Evolutionary conservation across 352 stramenopile genomes (phyloP), one percentile per base, ranked within the genome.

Genomic region (Globisporangium cederbergense): DNA sequence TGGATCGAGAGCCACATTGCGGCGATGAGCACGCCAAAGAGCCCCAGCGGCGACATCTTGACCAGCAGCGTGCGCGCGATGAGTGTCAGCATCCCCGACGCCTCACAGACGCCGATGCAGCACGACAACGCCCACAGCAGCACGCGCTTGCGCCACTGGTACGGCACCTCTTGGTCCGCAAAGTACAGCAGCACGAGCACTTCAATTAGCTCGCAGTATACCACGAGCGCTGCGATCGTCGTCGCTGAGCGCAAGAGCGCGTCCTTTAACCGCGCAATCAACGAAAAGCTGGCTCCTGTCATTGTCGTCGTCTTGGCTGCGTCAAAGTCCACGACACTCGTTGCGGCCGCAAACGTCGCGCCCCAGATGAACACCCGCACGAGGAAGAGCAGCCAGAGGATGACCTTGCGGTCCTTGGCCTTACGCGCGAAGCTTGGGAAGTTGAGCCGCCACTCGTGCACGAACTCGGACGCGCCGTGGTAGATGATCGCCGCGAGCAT

Each of bases 361-460:
- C 75, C 78, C 79, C 79, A 89, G n/a, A 83, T 72, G 65, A 88
- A 85, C 43, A 91, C 76, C 9, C 79, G 78, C 51, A 79, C 70
- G 75, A 77, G 86, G 58, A 88, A 86, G 0, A 87, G 62, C 57
- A 80, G 60, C 71, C 69, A 84, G 5, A 81, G 66, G 61, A 81
- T 75, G 30, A 86, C 58, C 61, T 72, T 71, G 18, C 60, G 72
- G 53, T 81, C 68, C 25, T 71, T 75, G 0, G 54, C 52, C 16
- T 50, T 64, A 50, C 76, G 67, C 54, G 77, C 72, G 14, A 81
- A 64, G 32, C 64, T 70, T 13, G 77, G 67, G 53, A 78, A 83
- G n/a, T 64, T 66, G 16, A 57, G 67, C 8, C 66, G 62, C 70
- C 71, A 86, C 53, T 81, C 62, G 14, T 62, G 62, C 5, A 74